Evolutionary conservation across 2,329 filamentous ascomycete genomes (phyloP), one percentile per base, ranked within the genome.

Genomic region (Pseudogymnoascus verrucosus): DNA sequence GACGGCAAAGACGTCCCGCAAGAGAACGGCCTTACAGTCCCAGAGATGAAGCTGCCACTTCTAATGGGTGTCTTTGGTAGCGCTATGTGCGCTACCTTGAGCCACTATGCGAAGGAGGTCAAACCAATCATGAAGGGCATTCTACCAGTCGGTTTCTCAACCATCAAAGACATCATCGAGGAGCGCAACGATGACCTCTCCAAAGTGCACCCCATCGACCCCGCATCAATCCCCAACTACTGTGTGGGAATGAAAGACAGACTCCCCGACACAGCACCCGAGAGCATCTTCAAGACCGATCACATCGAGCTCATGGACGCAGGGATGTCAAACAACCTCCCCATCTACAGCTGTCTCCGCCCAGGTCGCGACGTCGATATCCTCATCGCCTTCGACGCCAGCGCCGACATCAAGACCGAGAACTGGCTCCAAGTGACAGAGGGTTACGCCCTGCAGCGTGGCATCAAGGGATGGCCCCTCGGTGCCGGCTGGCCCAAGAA

Each of bases 291-390:
- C 70, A 79, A 84, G 16, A 82, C 81, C 12, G 81, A 87, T 51
- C 89, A 96, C 73, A 81, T 93, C 16, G 88, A 90, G 67, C 82
- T 93, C 14, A 98, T 97, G 93, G 95, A 99, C 74, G 93, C 95
- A 1, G 95, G 95, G 61, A 99, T 99, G 95, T 96, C 90, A 68
- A 98, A 99, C 74, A 99, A 99, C 72, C 80, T 99, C 7, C 95
- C 95, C 1, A 93, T 98, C 44, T 99, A 99, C 73, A 95, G 95
- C 0, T 82, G 98, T 3, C 85, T 99, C 16, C 87, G 95, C 10
- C 91, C 91, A 0, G 93, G 93, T 2, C 84, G 95, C 37, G 84
- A 96, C 64, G 88, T 99, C 5, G 95, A 99, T 70, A 83, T 99
- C 47, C 79, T 98, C 54, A 84, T 99, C 54, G 91, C 93, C 2